Percentiles rank a stretch among this genome's conserved stretches.
Evolutionary conservation across 257 asterid genomes (phyloP).

Genomic region (Leptodermis oblonga): DNA sequence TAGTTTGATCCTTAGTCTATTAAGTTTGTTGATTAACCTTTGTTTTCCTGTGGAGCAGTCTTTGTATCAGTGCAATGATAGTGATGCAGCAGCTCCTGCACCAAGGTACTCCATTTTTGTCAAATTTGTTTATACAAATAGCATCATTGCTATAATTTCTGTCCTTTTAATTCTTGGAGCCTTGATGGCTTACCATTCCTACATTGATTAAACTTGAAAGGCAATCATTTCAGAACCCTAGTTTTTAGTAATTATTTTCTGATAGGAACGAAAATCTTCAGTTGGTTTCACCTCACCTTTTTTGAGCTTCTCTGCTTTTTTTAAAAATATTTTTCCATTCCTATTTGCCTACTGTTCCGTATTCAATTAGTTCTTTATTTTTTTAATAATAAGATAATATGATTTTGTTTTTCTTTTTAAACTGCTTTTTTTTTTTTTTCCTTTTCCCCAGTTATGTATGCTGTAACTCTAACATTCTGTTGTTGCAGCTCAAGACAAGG

Average conservation of each 20-base stretch:
- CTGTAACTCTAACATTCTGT: constrained; percentile 9
- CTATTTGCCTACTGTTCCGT: background rate
- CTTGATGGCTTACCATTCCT: background rate
- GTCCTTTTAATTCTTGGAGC: background rate
- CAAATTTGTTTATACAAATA: background rate
- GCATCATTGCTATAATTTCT: background rate
- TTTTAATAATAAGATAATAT: background rate
- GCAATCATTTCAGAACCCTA: background rate
- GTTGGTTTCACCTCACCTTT: background rate
- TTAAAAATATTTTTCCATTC: background rate
- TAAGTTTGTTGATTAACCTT: constrained; percentile 10
- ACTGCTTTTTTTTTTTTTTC: background rate
- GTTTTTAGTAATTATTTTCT: background rate
- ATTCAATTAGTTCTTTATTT: background rate
- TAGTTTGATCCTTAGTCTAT: background rate
- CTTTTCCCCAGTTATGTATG: constrained; percentile 2
- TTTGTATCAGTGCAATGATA: constrained; percentile 30
- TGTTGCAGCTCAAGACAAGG: constrained; percentile 43
- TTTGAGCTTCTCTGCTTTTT: background rate
- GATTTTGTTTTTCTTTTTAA: background rate
- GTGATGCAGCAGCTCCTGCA: constrained; percentile 29
- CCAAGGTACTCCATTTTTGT: constrained; percentile 10
- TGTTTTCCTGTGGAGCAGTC: constrained; percentile 44
- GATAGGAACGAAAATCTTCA: background rate
- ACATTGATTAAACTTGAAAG: background rate